These are phyloP conservation scores for Claviceps africana DNA, from an alignment of 2,329 filamentous ascomycete species.

Conservation along the genomic window DNA sequence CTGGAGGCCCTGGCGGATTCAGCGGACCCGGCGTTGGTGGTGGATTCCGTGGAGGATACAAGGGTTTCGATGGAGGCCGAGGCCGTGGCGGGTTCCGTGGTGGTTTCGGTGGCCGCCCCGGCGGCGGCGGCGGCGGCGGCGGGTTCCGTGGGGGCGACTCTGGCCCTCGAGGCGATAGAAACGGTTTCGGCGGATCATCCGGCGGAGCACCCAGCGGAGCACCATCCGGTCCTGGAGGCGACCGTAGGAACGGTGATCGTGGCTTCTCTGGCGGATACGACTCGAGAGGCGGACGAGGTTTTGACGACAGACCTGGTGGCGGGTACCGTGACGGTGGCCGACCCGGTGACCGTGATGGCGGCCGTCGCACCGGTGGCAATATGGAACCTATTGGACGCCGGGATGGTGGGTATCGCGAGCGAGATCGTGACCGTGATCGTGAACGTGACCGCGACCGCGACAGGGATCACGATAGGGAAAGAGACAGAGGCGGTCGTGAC, in stretches of 20 bases:
- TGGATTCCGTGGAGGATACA: conserved; percentile 31
- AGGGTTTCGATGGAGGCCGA: conserved; percentile 31
- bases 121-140: conserved; percentile 41
- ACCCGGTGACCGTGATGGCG: conserved; percentile 16
- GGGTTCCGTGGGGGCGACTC: conserved; percentile 34
- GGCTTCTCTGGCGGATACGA: conserved; percentile 36
- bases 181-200: conserved; percentile 33
- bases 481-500: conserved; percentile 14
- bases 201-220: conserved; percentile 36
- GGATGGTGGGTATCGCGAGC: conserved; percentile 40
- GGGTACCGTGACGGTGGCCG: conserved; percentile 30
- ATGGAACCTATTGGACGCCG: conserved; percentile 66
- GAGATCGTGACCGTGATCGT: conserved; percentile 40
- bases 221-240: conserved; percentile 44
- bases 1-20: conserved; percentile 46
- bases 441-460: conserved; percentile 38
- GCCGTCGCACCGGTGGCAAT: conserved; percentile 57
- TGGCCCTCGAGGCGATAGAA: conserved; percentile 23
- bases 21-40: conserved; percentile 39
- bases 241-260: conserved; percentile 28
- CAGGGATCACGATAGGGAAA: conserved; percentile 26
- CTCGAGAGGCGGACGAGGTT: conserved; percentile 40
- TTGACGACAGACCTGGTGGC: conserved; percentile 40
- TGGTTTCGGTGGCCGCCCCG: conserved; percentile 35
- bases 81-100: conserved; percentile 26